Percentiles rank a stretch among this genome's conserved stretches.
Evolutionary conservation across 352 stramenopile genomes (phyloP).

Genomic region (Phytophthora kernoviae): DNA sequence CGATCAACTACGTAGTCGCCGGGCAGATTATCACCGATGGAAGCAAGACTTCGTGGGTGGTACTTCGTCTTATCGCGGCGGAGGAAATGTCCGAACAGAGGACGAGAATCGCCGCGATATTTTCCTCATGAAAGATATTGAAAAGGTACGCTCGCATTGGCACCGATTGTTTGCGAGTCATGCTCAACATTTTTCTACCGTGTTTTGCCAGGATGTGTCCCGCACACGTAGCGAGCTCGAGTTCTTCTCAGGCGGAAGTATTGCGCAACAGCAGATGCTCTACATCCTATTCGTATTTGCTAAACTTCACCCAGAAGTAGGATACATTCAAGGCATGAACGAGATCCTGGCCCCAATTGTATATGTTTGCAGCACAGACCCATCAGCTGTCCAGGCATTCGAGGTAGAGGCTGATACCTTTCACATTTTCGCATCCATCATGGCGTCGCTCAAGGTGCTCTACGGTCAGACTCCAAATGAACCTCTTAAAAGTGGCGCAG

Average conservation of each 20-base stretch:
- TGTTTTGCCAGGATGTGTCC: constrained; percentile 50
- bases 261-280: constrained; percentile 71
- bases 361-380: constrained; percentile 73
- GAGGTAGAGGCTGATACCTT: constrained; percentile 65
- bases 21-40: constrained; percentile 33
- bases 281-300: constrained; percentile 79
- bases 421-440: constrained; percentile 53
- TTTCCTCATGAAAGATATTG: constrained; percentile 60
- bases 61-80: constrained; percentile 13
- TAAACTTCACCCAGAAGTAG: constrained; percentile 77
- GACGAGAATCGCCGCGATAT: constrained; percentile 35
- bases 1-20: constrained; percentile 20
- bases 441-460: constrained; percentile 51
- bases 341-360: constrained; percentile 91
- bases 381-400: constrained; percentile 24
- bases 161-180: neutral
- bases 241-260: constrained; percentile 54
- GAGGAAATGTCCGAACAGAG: constrained; percentile 15
- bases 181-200: neutral
- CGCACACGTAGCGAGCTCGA: constrained; percentile 57
- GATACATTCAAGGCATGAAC: constrained; percentile 96
- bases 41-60: constrained; percentile 45
- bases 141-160: constrained; percentile 42
- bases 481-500: constrained; percentile 53
- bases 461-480: constrained; percentile 48